phyloP scores from a whole-genome alignment of 441 rosid species.

The Adansonia rubrostipa region DNA sequence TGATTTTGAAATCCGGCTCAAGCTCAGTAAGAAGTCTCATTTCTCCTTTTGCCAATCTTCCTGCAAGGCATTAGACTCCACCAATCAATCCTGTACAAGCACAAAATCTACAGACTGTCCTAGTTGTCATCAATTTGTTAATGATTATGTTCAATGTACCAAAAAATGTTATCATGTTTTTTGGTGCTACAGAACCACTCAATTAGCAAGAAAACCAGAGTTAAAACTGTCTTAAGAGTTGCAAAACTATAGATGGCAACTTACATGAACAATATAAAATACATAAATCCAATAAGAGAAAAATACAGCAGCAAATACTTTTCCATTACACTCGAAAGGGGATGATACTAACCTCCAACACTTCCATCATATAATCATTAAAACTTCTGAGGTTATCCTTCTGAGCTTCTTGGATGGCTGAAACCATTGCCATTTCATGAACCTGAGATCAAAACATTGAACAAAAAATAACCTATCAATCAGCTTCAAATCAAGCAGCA shows the following conservation, averaged over 20 bases:
- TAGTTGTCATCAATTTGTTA: constrained; percentile 17
- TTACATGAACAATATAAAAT: constrained; percentile 2
- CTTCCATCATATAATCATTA: constrained; percentile 91
- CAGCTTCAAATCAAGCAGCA: constrained; percentile 1
- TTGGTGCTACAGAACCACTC: neutral
- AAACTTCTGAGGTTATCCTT: constrained; percentile 89
- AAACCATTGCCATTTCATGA: constrained; percentile 97
- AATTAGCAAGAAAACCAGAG: neutral
- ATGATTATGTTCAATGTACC: neutral
- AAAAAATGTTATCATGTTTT: constrained; percentile 1
- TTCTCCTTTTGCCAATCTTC: constrained; percentile 96
- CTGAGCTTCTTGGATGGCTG: constrained; percentile 95
- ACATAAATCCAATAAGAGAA: neutral
- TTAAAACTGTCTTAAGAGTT: neutral
- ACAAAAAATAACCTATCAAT: constrained; percentile 15
- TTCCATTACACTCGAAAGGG: neutral
- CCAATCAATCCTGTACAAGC: constrained; percentile 26
- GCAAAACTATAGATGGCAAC: neutral
- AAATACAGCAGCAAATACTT: neutral
- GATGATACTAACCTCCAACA: constrained; percentile 71
- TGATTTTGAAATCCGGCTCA: constrained; percentile 80
- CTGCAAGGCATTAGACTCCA: constrained; percentile 47
- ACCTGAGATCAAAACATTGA: constrained; percentile 49
- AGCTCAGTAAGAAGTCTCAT: constrained; percentile 92
- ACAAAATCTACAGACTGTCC: neutral